These are phyloP conservation scores for Botrytis deweyae DNA, from an alignment of 2,329 filamentous ascomycete species.

Conservation along the genomic window DNA sequence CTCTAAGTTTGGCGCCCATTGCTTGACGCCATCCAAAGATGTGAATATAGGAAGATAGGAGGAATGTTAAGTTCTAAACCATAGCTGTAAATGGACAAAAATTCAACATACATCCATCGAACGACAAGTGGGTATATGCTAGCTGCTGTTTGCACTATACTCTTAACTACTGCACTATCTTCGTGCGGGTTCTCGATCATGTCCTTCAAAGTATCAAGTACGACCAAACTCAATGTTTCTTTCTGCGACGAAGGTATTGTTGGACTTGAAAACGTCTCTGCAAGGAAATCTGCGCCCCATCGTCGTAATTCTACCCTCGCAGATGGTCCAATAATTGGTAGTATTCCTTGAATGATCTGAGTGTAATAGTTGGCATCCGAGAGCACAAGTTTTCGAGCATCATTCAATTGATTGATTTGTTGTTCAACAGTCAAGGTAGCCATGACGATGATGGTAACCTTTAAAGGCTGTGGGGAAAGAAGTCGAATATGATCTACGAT, in stretches of 20 bases:
- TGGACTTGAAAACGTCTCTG: slow-evolving; percentile 95
- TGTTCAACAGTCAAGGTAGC: slow-evolving; percentile 63
- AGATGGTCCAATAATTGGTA: slow-evolving; percentile 81
- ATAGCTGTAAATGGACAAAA: slow-evolving; percentile 23
- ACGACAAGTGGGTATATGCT: slow-evolving; percentile 92
- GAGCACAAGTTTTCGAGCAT: slow-evolving; percentile 85
- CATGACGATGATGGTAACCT: slow-evolving; percentile 43
- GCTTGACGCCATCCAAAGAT: neutral
- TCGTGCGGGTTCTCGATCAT: slow-evolving; percentile 70
- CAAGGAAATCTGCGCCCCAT: slow-evolving; percentile 96
- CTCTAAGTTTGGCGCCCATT: neutral
- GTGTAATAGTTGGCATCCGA: slow-evolving; percentile 85
- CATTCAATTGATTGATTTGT: slow-evolving; percentile 84
- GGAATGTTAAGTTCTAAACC: slow-evolving; percentile 12
- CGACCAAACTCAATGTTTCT: slow-evolving; percentile 72
- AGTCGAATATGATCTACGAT: slow-evolving; percentile 32
- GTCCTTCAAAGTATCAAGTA: slow-evolving; percentile 72
- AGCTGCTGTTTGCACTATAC: slow-evolving; percentile 81
- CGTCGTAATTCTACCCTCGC: slow-evolving; percentile 78
- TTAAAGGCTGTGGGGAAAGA: slow-evolving; percentile 10
- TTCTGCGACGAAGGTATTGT: slow-evolving; percentile 75
- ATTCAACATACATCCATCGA: slow-evolving; percentile 81
- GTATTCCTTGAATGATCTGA: slow-evolving; percentile 85
- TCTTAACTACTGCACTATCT: slow-evolving; percentile 79
- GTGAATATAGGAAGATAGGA: neutral